These are phyloP conservation scores for Pleurotus salmoneostramineus DNA, from an alignment of 768 basidiomycete species.

Conservation along the genomic window DNA sequence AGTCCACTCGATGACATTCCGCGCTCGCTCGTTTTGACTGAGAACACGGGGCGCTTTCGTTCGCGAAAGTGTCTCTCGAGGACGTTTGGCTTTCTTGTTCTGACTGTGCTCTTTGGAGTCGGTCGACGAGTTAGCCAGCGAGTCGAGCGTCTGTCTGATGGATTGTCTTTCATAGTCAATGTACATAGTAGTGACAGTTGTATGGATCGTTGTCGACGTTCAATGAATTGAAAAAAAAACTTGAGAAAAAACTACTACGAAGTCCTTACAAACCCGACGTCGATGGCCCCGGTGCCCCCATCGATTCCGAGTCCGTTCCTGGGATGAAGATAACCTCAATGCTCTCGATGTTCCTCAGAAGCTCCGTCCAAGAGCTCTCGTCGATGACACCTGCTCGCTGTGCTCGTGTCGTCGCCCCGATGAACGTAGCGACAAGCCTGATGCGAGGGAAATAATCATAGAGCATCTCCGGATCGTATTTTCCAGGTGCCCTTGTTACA, in stretches of 20 bases:
- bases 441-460: constrained; percentile 2
- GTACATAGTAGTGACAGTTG: neutral
- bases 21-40: constrained; percentile 59
- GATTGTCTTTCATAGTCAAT: constrained; percentile 20
- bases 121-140: constrained; percentile 31
- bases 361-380: constrained; percentile 3
- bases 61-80: constrained; percentile 36
- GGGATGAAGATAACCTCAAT: constrained; percentile 1
- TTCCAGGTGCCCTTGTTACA: neutral
- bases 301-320: neutral
- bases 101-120: constrained; percentile 17
- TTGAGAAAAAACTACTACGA: too few relatives aligned
- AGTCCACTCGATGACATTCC: constrained; percentile 65
- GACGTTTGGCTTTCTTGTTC: constrained; percentile 41
- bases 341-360: constrained; percentile 1
- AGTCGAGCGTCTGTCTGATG: constrained; percentile 53
- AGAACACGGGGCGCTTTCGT: constrained; percentile 40
- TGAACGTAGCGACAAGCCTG: constrained; percentile 1
- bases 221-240: neutral
- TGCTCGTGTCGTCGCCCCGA: neutral
- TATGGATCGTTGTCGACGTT: neutral
- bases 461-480: constrained; percentile 5
- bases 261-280: too few relatives aligned
- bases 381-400: neutral
- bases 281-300: neutral